Evolutionary conservation across 1,139 yeast genomes (phyloP).

Genomic region (Magnusiomyces magnusii): DNA sequence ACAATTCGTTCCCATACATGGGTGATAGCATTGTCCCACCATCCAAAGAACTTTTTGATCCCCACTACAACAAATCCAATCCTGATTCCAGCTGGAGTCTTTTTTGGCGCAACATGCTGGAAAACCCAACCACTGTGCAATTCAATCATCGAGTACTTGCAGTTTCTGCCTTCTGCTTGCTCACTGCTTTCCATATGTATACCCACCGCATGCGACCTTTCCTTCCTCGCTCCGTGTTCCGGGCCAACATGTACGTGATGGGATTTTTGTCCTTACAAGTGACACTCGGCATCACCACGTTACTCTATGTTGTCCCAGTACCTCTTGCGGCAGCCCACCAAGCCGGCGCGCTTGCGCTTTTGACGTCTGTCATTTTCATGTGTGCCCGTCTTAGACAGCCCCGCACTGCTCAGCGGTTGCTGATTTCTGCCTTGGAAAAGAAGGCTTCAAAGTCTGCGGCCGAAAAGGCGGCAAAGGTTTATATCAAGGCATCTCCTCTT

Average conservation of each 20-base stretch:
- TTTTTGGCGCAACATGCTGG: conserved; percentile 87
- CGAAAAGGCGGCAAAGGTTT: conserved; percentile 7
- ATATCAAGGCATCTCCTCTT: conserved; percentile 1
- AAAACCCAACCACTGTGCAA: conserved; percentile 96
- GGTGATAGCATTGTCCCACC: conserved; percentile 70
- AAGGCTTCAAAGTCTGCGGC: conserved; percentile 13
- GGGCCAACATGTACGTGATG: conserved; percentile 59
- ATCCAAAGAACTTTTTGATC: conserved; percentile 63
- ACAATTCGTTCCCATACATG: conserved; percentile 96
- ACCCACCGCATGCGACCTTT: conserved; percentile 43
- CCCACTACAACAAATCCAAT: conserved; percentile 46
- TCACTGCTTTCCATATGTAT: conserved; percentile 55
- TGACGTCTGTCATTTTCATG: conserved; percentile 69
- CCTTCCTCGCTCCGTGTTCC: conserved; percentile 56
- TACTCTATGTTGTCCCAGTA: conserved; percentile 83
- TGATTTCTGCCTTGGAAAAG: conserved; percentile 12
- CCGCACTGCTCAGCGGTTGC: conserved; percentile 31
- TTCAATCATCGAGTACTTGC: conserved; percentile 85
- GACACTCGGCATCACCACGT: conserved; percentile 74
- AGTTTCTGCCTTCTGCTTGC: conserved; percentile 64
- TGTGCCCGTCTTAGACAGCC: conserved; percentile 68
- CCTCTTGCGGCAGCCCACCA: conserved; percentile 94
- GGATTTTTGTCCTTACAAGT: conserved; percentile 81
- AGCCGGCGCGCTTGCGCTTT: conserved; percentile 88
- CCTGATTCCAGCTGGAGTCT: conserved; percentile 42